Percentiles rank a stretch among this genome's conserved stretches.
phyloP scores from a whole-genome alignment of 192 early-diverging fungal genomes.

The Phycomyces nitens region DNA sequence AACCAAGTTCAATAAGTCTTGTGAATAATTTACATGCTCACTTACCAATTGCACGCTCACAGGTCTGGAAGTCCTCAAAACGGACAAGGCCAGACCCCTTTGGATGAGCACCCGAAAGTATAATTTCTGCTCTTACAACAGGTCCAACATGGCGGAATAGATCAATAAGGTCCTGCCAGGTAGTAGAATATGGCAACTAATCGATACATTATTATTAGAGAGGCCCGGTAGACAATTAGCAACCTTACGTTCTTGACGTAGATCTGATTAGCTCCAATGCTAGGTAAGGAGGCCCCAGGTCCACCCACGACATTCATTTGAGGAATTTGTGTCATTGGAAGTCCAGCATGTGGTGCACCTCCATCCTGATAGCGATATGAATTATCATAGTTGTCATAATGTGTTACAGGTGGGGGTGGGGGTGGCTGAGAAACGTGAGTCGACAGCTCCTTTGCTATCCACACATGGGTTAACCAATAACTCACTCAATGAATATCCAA shows the following conservation, averaged over 20 bases:
- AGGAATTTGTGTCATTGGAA: conserved; percentile 11
- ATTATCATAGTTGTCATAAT: not conserved
- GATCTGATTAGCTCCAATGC: conserved; percentile 35
- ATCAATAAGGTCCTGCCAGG: conserved; percentile 53
- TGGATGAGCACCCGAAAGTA: conserved; percentile 43
- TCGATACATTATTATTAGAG: not conserved
- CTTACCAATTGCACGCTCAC: conserved; percentile 53
- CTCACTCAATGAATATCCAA: too few species aligned
- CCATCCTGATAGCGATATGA: not conserved
- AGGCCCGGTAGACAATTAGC: not conserved
- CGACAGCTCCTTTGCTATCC: too few species aligned
- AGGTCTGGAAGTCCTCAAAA: conserved; percentile 44
- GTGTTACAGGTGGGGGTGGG: not conserved
- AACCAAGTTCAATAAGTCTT: too few species aligned
- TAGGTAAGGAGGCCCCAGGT: conserved; percentile 28
- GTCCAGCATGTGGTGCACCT: conserved; percentile 3
- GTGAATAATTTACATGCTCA: too few species aligned
- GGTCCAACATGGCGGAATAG: conserved; percentile 47
- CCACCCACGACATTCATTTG: conserved; percentile 24
- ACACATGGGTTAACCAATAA: too few species aligned
- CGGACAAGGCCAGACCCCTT: conserved; percentile 54
- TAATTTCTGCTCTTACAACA: conserved; percentile 46
- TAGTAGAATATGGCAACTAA: conserved; percentile 57
- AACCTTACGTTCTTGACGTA: conserved; percentile 42
- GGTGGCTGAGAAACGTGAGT: not conserved